Conservation (phyloP, 2,329 filamentous ascomycete species). For the Tolypocladium nubicola region DNA sequence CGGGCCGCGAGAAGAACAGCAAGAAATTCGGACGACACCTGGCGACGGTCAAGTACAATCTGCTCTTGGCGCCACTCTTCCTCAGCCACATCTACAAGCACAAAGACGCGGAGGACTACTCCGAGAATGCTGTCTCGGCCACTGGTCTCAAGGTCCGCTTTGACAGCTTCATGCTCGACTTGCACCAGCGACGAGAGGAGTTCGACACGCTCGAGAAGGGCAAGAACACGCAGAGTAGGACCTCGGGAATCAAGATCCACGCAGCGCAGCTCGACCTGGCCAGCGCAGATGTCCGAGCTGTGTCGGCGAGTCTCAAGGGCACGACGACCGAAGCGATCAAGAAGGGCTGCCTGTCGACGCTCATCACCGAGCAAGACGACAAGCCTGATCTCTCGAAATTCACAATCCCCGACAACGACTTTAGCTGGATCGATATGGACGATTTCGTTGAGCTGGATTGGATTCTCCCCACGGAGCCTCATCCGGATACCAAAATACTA, state of each 20-base stretch:
- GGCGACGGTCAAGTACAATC: constrained; percentile 96
- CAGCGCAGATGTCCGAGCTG: constrained; percentile 81
- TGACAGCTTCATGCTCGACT: constrained; percentile 93
- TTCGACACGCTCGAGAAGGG: constrained; percentile 75
- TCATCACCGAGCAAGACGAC: constrained; percentile 43
- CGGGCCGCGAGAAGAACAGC: constrained; percentile 86
- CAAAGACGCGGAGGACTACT: constrained; percentile 83
- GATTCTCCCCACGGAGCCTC: constrained; percentile 82
- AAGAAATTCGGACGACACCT: constrained; percentile 97
- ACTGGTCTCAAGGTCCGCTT: constrained; percentile 95
- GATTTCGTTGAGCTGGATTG: constrained; percentile 97
- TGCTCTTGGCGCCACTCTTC: constrained; percentile 85
- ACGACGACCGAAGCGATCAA: constrained; percentile 69
- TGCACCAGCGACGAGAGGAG: constrained; percentile 88
- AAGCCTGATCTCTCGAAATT: constrained; percentile 74
- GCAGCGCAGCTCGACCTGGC: constrained; percentile 87
- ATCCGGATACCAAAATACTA: constrained; percentile 88
- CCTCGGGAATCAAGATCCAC: constrained; percentile 91
- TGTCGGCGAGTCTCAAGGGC: constrained; percentile 80
- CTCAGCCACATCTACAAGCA: constrained; percentile 98
- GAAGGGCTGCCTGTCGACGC: constrained; percentile 39
- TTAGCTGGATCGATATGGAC: constrained; percentile 98
- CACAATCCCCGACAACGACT: constrained; percentile 89
- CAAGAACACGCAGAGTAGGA: constrained; percentile 65
- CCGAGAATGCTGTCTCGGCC: constrained; percentile 67